These are phyloP conservation scores for Pisolithus orientalis DNA, from an alignment of 768 basidiomycete species.

Conservation along the genomic window DNA sequence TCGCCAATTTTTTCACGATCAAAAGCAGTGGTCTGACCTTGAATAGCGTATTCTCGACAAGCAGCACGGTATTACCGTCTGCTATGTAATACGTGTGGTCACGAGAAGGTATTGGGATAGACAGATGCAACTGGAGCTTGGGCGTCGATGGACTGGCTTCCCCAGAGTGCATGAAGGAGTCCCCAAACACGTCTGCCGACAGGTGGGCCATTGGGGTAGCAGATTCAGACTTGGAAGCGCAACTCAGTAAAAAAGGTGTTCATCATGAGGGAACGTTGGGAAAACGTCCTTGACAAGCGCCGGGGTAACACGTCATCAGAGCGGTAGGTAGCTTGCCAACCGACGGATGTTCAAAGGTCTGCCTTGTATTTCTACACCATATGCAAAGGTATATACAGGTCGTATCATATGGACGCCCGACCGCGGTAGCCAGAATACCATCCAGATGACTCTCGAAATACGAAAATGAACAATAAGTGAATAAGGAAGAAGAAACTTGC, in stretches of 20 bases:
- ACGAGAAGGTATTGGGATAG: slow-evolving; percentile 28
- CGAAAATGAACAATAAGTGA: not conserved
- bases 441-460: not conserved
- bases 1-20: slow-evolving; percentile 10
- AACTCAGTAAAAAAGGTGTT: not conserved
- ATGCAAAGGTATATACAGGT: slow-evolving; percentile 6
- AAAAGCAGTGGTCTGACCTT: slow-evolving; percentile 32
- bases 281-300: not conserved
- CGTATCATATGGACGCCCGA: not conserved
- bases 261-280: not conserved
- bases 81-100: slow-evolving; percentile 37
- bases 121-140: slow-evolving; percentile 27
- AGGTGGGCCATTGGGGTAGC: slow-evolving; percentile 21
- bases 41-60: slow-evolving; percentile 41
- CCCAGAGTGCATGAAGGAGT: slow-evolving; percentile 28
- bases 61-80: slow-evolving; percentile 36
- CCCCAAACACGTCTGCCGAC: slow-evolving; percentile 26
- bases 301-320: not conserved
- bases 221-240: not conserved
- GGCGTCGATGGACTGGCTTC: slow-evolving; percentile 27
- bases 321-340: not conserved
- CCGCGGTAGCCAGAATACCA: too few species aligned
- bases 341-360: not conserved
- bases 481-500: not conserved
- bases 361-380: slow-evolving; percentile 7